Conservation (phyloP, 2,329 filamentous ascomycete species). For the Colletotrichum sp. region DNA sequence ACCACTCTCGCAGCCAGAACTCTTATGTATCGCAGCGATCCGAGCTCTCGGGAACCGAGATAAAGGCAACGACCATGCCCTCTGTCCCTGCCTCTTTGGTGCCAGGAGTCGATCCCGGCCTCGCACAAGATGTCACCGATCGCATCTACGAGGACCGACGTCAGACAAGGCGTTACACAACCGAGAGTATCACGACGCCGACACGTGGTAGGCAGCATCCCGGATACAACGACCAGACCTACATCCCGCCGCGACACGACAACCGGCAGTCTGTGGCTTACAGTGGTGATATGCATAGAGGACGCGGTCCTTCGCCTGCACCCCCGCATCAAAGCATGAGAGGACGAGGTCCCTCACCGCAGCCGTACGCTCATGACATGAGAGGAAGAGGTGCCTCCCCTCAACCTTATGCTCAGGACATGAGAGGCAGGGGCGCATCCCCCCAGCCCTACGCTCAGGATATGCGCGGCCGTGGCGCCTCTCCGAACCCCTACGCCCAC, state of each 20-base stretch:
- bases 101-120: constrained; percentile 62
- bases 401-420: neutral
- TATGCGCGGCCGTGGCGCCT: neutral
- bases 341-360: constrained; percentile 14
- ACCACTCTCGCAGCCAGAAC: constrained; percentile 31
- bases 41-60: constrained; percentile 40
- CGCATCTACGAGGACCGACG: constrained; percentile 62
- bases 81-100: constrained; percentile 62
- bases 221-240: constrained; percentile 28
- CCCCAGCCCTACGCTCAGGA: constrained; percentile 39
- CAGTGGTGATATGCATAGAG: constrained; percentile 29
- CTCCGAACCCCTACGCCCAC: neutral
- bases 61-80: constrained; percentile 46
- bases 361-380: constrained; percentile 37
- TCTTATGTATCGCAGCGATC: constrained; percentile 34
- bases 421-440: constrained; percentile 45
- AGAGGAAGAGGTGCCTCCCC: neutral
- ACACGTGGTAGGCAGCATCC: constrained; percentile 44
- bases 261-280: constrained; percentile 45
- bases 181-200: constrained; percentile 42
- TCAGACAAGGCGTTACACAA: constrained; percentile 49
- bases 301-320: constrained; percentile 44
- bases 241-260: constrained; percentile 47
- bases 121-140: constrained; percentile 62
- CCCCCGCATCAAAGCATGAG: constrained; percentile 45